Base-by-base conservation (phyloP, 2,329 filamentous ascomycete genomes). In the Colletotrichum nymphaeae region DNA sequence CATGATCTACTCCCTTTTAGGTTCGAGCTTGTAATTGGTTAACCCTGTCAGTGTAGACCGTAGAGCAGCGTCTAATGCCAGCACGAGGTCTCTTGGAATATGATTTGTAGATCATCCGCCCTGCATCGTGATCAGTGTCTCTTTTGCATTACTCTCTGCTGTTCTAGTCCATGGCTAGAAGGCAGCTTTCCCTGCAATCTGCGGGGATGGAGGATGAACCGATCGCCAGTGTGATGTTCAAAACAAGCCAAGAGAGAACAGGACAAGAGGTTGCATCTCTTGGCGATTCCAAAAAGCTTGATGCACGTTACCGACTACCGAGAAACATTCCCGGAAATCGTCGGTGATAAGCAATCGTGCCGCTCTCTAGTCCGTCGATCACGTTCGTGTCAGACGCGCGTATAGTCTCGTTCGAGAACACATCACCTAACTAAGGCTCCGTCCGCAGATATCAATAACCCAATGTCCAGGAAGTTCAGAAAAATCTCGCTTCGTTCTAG, bases 261-360 rank as follows among this genome's bases (percentile, higher is more conserved):
- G 42, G 35, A 56, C 26, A 55, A 26, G 62, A 60, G 57, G 63
- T 30, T 22, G 35, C 19, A 67, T 52, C 22, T 9, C 56, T 71
- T 63, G 60, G 56, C 67, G 58, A 59, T 57, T 30, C n/a, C 37
- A 28, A 26, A 56, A 66, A 71, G 60, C 67, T 63, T 62, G 35
- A 53, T 52, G 26, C 19, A 30, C 30, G 35, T 19, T 14, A 16
- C 16, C 8, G 26, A 28, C 8, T 9, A 16, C 16, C 8, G 26
- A 53, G 30, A 69, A 69, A 60, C 59, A 69, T 6, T 26, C 4
- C 19, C 30, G 12, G 42, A 22, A 69, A 59, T 69, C 66, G 14
- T 53, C 16, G 12, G 28, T 28, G 37, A 22, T 12, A 72, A 53
- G 37, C 52, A 32, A n/a, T 32, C 4, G 16, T 16, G 30, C 58